Base-by-base conservation (phyloP, 2,329 filamentous ascomycete species). In the Cercospora zeae-maydis region DNA sequence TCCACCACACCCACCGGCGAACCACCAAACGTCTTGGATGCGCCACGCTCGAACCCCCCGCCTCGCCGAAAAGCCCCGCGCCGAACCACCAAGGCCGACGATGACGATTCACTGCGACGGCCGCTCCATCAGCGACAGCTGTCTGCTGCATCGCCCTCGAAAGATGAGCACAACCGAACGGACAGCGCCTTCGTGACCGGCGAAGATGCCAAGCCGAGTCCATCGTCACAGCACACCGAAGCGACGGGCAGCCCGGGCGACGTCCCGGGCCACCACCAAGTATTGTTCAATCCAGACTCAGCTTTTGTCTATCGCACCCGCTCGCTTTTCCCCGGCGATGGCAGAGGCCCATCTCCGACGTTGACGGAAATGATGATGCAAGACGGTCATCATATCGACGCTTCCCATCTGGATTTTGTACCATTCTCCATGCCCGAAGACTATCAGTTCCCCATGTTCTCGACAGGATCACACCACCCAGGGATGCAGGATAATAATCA, bases 341-440 rank as follows among this genome's bases (percentile, higher is more conserved):
- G 60, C 30, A 42, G 56, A 45, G 67, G 60, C 30, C 61, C 59
- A 7, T 72, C 73, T 4, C 73, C 73, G 7, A 74, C 72, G 2
- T 58, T 74, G 42, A 74, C 71, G 14, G 72, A 73, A 47, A 69
- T 72, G n/a, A 69, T 72, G 16, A 54, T 73, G 27, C 62, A 64
- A 37, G 66, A 71, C n/a, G 60, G 67, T 57, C 63, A 62, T 7
- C 56, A 66, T 45, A 61, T 67, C 19, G 30, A 63, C 42, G 31
- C 39, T 24, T 34, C 31, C 4, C 62, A 62, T 16, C 64, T 63
- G 34, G 70, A 73, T 51, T 72, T 71, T 57, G 63, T 72, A 37
- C 63, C 69, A 34, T 72, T 72, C 61, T 67, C 64, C 4, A 61
- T 73, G 59, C 71, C 71, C 2, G 69, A 71, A 30, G 70, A 69